Evolutionary conservation across 2,329 filamentous ascomycete genomes (phyloP), one percentile per base, ranked within the genome.

Genomic region (Lasiodiplodia citricola): DNA sequence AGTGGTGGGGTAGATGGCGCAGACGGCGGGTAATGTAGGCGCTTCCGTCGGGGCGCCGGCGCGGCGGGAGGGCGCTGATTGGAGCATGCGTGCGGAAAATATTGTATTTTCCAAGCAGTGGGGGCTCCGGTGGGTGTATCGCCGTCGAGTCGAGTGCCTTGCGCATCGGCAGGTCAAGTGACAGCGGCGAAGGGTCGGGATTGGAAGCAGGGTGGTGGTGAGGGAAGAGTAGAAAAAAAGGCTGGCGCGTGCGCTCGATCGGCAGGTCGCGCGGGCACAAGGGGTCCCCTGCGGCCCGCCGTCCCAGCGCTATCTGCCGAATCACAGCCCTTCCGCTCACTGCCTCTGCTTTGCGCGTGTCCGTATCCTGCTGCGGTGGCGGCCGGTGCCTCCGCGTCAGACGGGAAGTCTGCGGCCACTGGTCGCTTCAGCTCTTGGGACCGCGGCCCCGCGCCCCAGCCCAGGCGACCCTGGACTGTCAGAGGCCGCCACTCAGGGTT

Each of bases 41-140:
- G 37, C n/a, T 16, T 64, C 60, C 60, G 60, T 64, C 60, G 60
- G 60, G 47, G 60, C 60, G 60, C 60, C 60, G 60, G 60, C 31
- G 60, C 60, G 60, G 60, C 47, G 60, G 60, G 18, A 64, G 37
- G n/a, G 21, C 18, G 13, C 28, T 14, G 60, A 64, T 64, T 64
- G 60, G 60, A 18, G 58, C 41, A 28, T 35, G 7, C 4, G 23
- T 4, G 41, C 41, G 31, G 41, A 10, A 51, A 31, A 41, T 50
- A 51, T 23, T 51, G 41, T 23, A 60, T 16, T 16, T 11, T 47
- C 14, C 5, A 28, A 8, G 25, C 11, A 11, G 28, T 28, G 13
- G 37, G 57, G 38, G 11, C 5, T 6, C 8, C 23, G 47, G 57
- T 25, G 14, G 38, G 21, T 44, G 57, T 2, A 10, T 47, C 23